A percentile compares a stretch with the other conserved stretches of the same genome.
Conservation (phyloP, 352 stramenopile genomes). For the Phytophthora chlamydospora region DNA sequence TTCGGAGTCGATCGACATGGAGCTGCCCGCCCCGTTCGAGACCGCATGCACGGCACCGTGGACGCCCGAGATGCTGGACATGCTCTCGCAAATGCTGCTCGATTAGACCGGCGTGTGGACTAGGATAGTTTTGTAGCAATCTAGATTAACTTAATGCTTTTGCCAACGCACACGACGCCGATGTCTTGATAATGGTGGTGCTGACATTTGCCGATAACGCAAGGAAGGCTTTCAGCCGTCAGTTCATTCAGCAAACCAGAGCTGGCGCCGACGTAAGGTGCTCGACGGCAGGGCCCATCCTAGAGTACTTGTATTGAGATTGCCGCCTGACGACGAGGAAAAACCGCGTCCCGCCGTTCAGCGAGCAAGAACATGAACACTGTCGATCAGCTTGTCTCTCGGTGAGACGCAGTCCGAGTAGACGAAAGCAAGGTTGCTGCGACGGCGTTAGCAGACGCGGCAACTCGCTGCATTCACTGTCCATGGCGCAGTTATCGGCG, state of each 20-base stretch:
- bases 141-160: conserved; percentile 28
- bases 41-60: conserved; percentile 41
- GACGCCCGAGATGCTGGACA: conserved; percentile 48
- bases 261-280: no score
- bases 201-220: not conserved
- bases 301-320: no score
- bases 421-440: not conserved
- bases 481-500: no score
- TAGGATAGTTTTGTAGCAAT: conserved; percentile 23
- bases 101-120: conserved; percentile 26
- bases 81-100: conserved; percentile 43
- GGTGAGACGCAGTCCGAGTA: conserved; percentile 10
- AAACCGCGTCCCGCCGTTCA: not conserved
- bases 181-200: conserved; percentile 14
- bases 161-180: not conserved
- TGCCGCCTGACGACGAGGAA: no score
- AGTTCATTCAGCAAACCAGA: no score
- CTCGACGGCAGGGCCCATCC: no score
- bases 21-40: conserved; percentile 31
- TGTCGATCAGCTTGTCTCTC: conserved; percentile 12
- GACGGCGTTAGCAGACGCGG: not conserved
- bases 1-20: conserved; percentile 19
- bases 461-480: no score
- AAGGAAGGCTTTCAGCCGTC: not conserved
- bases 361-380: no score